These are phyloP conservation scores for Emydomyces testavorans DNA, from an alignment of 2,329 filamentous ascomycete species.

Conservation along the genomic window DNA sequence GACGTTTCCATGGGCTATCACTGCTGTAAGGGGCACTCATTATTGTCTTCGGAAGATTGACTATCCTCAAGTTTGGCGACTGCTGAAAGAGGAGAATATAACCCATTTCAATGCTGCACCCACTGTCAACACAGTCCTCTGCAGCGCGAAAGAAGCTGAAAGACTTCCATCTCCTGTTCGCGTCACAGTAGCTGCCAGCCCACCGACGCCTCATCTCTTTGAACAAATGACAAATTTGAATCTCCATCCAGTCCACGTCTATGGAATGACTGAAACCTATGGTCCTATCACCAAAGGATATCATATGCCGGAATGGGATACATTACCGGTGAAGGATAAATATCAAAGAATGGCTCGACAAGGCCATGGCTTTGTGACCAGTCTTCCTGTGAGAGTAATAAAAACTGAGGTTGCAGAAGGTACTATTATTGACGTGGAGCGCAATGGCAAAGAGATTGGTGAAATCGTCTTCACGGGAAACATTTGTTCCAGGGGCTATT, in stretches of 20 bases:
- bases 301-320: slow-evolving; percentile 72
- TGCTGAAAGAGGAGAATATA: slow-evolving; percentile 74
- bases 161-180: slow-evolving; percentile 58
- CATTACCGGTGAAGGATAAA: slow-evolving; percentile 59
- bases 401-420: slow-evolving; percentile 62
- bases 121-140: slow-evolving; percentile 89
- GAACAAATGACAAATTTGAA: slow-evolving; percentile 85
- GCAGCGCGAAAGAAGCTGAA: slow-evolving; percentile 63
- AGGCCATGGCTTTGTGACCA: slow-evolving; percentile 81
- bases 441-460: slow-evolving; percentile 63
- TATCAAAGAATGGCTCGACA: slow-evolving; percentile 87
- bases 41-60: slow-evolving; percentile 92
- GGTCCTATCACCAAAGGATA: slow-evolving; percentile 95
- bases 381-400: slow-evolving; percentile 68
- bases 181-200: slow-evolving; percentile 86
- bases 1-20: slow-evolving; percentile 91
- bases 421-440: slow-evolving; percentile 54
- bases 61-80: slow-evolving; percentile 80
- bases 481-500: slow-evolving; percentile 84
- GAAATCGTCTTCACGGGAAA: slow-evolving; percentile 84
- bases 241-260: slow-evolving; percentile 82
- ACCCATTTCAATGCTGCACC: slow-evolving; percentile 95
- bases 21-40: slow-evolving; percentile 84
- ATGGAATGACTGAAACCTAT: slow-evolving; percentile 80
- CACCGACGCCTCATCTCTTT: slow-evolving; percentile 80